Conservation (phyloP, 306 rosid species). For the Dalbergia cultrata region DNA sequence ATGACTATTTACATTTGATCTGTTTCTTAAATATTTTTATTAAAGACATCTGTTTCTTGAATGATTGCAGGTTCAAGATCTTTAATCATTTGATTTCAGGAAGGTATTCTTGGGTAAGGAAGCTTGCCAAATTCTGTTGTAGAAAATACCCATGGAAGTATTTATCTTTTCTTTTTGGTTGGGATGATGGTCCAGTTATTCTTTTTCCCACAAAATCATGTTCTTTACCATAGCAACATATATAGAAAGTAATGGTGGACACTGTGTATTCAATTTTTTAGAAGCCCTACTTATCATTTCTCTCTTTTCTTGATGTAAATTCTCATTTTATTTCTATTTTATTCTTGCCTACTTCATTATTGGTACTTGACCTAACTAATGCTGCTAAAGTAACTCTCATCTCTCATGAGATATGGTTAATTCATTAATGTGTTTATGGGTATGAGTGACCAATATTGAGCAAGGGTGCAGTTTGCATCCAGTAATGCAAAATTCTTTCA, state of each 20-base stretch:
- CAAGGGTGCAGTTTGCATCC: background rate
- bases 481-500: background rate
- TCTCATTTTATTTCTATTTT: background rate
- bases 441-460: background rate
- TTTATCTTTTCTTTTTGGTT: background rate
- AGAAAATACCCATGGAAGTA: background rate
- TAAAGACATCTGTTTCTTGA: background rate
- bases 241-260: slow-evolving; percentile 4
- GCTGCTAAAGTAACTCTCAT: background rate
- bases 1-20: background rate
- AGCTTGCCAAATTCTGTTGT: slow-evolving; percentile 1
- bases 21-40: slow-evolving; percentile 29
- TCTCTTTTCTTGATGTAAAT: background rate
- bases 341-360: background rate
- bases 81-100: slow-evolving; percentile 28
- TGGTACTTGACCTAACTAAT: background rate
- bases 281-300: background rate
- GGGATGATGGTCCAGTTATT: background rate
- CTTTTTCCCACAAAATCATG: slow-evolving; percentile 12
- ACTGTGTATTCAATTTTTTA: slow-evolving; percentile 31
- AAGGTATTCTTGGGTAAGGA: slow-evolving; percentile 21
- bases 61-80: slow-evolving; percentile 35
- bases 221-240: slow-evolving; percentile 12
- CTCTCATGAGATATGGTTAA: background rate
- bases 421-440: background rate